Base-by-base conservation (phyloP, 305 asterid species). In the Fraxinus ornus region DNA sequence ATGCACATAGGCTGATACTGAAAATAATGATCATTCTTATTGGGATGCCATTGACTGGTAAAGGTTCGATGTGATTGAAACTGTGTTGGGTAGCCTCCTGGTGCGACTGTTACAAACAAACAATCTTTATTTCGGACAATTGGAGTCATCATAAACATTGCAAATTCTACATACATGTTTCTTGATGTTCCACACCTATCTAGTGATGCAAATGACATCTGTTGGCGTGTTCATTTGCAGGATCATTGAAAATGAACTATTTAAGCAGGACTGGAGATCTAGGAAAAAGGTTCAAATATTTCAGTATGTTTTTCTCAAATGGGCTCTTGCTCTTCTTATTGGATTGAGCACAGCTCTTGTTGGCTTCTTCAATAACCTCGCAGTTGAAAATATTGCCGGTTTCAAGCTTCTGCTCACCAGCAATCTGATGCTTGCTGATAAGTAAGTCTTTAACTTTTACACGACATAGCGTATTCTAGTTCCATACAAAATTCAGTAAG, bases 251-350 rank as follows among this genome's bases (percentile, higher is more conserved):
- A 95, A 94, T 57, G 98, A 95, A 76, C 93, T 95, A 41, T 90
- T 95, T 83, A 95, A 93, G 91, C 95, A 94, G 90, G 98, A 94
- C 79, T 95, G 99, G 99, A 91, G 99, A 81, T 90, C 98, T 71
- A 89, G 99, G 89, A 95, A 89, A 82, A 91, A 81, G 89, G 85
- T 87, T 60, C 88, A 95, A 88, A 95, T 95, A 78, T 87, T 85
- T 87, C 98, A 95, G 89, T 95, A 94, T 83, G 80, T 95, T 81
- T 88, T 91, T 81, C 94, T 93, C 78, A 95, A 95, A 83, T 95
- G 99, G 99, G 88, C 97, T 70, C 95, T 95, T 76, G 97, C 92
- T 66, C 97, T 95, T 86, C 94, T 93, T 86, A 94, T 95, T 79
- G 98, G 99, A 79, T 82, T 90, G 86, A 68, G 88, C 84, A 95